Percentiles rank a stretch among this genome's conserved stretches.
Evolutionary conservation across 2,329 filamentous ascomycete genomes (phyloP).

Genomic region (Aspergillus ruber): DNA sequence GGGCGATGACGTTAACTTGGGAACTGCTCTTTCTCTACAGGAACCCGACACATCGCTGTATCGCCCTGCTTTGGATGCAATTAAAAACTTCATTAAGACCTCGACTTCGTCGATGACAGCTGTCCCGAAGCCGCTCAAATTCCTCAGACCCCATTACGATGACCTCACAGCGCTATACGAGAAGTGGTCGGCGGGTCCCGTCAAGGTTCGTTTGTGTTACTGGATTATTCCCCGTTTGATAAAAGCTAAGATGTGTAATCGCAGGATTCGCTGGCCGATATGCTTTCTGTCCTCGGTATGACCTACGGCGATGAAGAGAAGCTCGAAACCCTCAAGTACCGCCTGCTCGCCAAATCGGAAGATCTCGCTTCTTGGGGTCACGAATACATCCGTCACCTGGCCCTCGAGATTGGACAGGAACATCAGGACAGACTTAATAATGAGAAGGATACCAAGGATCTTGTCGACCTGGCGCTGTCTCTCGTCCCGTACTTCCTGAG

Average conservation of each 20-base stretch:
- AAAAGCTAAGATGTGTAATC: constrained; percentile 6
- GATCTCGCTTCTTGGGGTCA: constrained; percentile 98
- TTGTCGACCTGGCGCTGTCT: constrained; percentile 74
- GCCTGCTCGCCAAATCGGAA: constrained; percentile 78
- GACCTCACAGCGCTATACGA: constrained; percentile 82
- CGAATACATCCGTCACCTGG: constrained; percentile 93
- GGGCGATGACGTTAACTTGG: constrained; percentile 21
- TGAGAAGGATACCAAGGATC: constrained; percentile 75
- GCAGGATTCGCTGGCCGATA: constrained; percentile 74
- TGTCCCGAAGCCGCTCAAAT: constrained; percentile 96
- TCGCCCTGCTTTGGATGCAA: constrained; percentile 85
- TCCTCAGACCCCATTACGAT: constrained; percentile 93
- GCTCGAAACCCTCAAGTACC: constrained; percentile 93
- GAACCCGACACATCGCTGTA: constrained; percentile 83
- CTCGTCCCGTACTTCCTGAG: constrained; percentile 92
- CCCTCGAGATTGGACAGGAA: constrained; percentile 91
- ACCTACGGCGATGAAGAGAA: constrained; percentile 95
- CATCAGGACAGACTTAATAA: constrained; percentile 81
- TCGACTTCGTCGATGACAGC: constrained; percentile 99
- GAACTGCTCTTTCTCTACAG: constrained; percentile 40
- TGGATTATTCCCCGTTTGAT: neutral
- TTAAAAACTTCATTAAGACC: constrained; percentile 98
- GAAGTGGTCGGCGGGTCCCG: constrained; percentile 72
- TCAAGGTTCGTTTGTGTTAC: constrained; percentile 59
- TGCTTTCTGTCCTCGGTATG: constrained; percentile 96